Conservation (phyloP, 805 yeast species). For the Ogataea dorogensis region DNA sequence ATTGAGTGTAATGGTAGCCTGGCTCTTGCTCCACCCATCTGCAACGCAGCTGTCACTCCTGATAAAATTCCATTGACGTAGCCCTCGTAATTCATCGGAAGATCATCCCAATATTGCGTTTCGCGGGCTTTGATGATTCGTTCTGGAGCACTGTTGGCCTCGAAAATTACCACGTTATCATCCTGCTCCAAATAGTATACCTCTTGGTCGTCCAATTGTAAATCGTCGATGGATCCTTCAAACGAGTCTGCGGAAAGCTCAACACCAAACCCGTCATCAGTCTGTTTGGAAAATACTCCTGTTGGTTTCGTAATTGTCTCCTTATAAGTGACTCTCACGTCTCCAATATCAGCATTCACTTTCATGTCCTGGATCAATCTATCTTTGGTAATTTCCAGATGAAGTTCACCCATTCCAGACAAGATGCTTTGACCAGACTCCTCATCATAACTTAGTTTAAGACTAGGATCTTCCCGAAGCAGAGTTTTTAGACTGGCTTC, state of each 20-base stretch:
- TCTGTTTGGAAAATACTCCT: constrained; percentile 21
- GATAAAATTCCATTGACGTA: constrained; percentile 54
- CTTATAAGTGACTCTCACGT: constrained; percentile 85
- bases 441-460: constrained; percentile 67
- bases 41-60: constrained; percentile 61
- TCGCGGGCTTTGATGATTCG: constrained; percentile 22
- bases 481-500: constrained; percentile 64
- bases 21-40: constrained; percentile 63
- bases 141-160: constrained; percentile 25
- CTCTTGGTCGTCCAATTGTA: constrained; percentile 36
- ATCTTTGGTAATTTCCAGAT: constrained; percentile 82
- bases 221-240: constrained; percentile 34
- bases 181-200: constrained; percentile 42
- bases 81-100: constrained; percentile 43
- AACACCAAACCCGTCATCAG: constrained; percentile 24
- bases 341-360: constrained; percentile 77
- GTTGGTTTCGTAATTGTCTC: constrained; percentile 50
- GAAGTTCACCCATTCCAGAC: constrained; percentile 97
- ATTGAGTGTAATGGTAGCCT: constrained; percentile 60
- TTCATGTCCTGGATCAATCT: constrained; percentile 77
- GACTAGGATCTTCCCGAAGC: constrained; percentile 88
- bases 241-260: constrained; percentile 32
- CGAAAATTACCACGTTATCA: constrained; percentile 47
- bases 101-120: constrained; percentile 45
- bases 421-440: constrained; percentile 86